phyloP scores from a whole-genome alignment of 331 rosid species.

The Acacia concinna region DNA sequence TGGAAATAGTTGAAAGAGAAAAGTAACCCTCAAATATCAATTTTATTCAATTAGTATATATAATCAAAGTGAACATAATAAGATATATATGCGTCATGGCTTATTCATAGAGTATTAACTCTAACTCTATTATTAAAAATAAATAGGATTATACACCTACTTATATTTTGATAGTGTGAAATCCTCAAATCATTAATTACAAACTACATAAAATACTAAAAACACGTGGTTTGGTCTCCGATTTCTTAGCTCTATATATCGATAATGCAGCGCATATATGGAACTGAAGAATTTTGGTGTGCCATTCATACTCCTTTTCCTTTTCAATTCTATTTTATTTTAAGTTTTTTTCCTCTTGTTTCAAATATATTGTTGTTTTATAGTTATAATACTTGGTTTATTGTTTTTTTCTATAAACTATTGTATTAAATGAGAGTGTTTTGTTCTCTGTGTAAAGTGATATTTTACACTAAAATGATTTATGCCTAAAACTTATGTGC shows the following conservation, averaged over 20 bases:
- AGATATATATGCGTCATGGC: not conserved
- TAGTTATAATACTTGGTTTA: not conserved
- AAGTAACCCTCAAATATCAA: not conserved
- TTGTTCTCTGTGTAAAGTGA: not conserved
- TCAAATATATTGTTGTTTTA: not conserved
- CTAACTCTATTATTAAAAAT: not conserved
- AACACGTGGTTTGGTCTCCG: constrained; percentile 16
- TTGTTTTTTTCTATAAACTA: not conserved
- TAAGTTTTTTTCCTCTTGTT: not conserved
- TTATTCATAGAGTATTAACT: not conserved
- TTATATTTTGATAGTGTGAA: no score
- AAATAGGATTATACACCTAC: no score
- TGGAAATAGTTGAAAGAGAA: no score
- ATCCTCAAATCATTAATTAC: not conserved
- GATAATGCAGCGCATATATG: not conserved
- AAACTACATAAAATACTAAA: not conserved
- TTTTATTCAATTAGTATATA: no score
- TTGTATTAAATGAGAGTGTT: not conserved
- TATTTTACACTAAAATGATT: not conserved
- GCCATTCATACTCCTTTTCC: not conserved
- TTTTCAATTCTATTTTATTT: not conserved
- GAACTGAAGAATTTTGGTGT: not conserved
- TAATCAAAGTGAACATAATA: not conserved
- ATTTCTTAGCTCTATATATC: not conserved
- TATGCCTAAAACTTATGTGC: no score